These are phyloP conservation scores for Solanum okadae DNA, from an alignment of 257 asterid species.

Conservation along the genomic window DNA sequence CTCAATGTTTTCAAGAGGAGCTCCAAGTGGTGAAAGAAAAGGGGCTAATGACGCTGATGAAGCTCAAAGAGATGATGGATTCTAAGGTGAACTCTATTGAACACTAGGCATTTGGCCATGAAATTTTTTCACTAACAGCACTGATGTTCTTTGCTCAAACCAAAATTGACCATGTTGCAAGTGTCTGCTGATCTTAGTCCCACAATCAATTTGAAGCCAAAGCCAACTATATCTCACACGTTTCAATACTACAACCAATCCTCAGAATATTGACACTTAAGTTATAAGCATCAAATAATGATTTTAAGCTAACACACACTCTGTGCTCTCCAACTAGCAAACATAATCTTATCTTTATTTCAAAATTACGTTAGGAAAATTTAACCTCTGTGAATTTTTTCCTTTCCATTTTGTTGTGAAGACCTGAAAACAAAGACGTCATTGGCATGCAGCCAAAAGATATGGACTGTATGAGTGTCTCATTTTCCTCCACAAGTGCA, in stretches of 20 bases:
- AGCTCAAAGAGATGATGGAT: conserved; percentile 76
- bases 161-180: background rate
- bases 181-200: background rate
- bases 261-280: background rate
- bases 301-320: background rate
- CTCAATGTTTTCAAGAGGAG: conserved; percentile 48
- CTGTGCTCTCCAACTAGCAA: background rate
- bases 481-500: background rate
- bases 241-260: background rate
- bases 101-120: background rate
- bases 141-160: background rate
- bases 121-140: background rate
- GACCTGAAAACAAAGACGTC: background rate
- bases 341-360: background rate
- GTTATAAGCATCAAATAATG: background rate
- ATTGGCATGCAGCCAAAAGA: background rate
- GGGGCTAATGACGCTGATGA: conserved; percentile 46
- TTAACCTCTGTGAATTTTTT: background rate
- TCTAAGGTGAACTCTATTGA: conserved; percentile 38
- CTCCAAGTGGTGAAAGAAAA: conserved; percentile 55
- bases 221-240: background rate
- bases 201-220: background rate
- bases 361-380: background rate
- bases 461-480: background rate
- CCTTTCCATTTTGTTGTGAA: background rate